Percentiles rank a stretch among this genome's conserved stretches.
phyloP scores from a whole-genome alignment of 805 yeast species.

The Sugiyamaella valdiviana region DNA sequence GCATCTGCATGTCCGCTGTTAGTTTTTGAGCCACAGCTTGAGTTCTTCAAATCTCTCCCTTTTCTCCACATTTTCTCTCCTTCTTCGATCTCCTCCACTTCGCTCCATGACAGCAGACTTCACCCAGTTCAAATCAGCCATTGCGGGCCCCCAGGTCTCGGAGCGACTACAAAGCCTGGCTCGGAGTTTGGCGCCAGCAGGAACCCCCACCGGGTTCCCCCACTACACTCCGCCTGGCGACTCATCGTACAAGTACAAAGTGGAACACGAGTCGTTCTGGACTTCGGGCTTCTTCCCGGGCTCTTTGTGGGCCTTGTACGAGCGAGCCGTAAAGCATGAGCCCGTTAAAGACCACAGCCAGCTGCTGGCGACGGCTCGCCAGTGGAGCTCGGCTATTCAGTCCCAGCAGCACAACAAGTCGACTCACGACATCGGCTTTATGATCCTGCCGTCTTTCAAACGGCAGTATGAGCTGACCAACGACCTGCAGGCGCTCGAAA shows the following conservation, averaged over 20 bases:
- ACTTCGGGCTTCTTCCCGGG: slow-evolving; percentile 22
- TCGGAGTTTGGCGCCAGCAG: not conserved
- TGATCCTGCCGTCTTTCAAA: slow-evolving; percentile 26
- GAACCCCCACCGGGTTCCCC: slow-evolving; percentile 4
- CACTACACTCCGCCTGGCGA: slow-evolving; percentile 6
- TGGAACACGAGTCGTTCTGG: slow-evolving; percentile 17
- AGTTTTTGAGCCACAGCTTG: too few relatives aligned
- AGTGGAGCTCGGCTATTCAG: slow-evolving; percentile 12
- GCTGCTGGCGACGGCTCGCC: slow-evolving; percentile 5
- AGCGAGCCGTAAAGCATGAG: slow-evolving; percentile 8
- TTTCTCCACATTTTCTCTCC: too few relatives aligned
- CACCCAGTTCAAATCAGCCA: not conserved
- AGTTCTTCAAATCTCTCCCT: too few relatives aligned
- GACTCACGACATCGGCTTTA: slow-evolving; percentile 31
- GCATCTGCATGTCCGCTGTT: too few relatives aligned
- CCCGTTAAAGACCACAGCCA: not conserved
- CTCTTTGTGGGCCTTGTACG: slow-evolving; percentile 12
- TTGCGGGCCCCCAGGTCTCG: not conserved
- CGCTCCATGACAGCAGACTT: too few relatives aligned
- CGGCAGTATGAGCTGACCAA: slow-evolving; percentile 24
- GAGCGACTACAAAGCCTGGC: not conserved
- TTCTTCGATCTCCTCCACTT: too few relatives aligned
- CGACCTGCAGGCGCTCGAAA: slow-evolving; percentile 19
- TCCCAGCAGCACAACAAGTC: slow-evolving; percentile 20
- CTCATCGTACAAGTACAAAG: slow-evolving; percentile 6